phyloP scores from a whole-genome alignment of 176 grass and related monocot genomes.

The Zoysia japonica region DNA sequence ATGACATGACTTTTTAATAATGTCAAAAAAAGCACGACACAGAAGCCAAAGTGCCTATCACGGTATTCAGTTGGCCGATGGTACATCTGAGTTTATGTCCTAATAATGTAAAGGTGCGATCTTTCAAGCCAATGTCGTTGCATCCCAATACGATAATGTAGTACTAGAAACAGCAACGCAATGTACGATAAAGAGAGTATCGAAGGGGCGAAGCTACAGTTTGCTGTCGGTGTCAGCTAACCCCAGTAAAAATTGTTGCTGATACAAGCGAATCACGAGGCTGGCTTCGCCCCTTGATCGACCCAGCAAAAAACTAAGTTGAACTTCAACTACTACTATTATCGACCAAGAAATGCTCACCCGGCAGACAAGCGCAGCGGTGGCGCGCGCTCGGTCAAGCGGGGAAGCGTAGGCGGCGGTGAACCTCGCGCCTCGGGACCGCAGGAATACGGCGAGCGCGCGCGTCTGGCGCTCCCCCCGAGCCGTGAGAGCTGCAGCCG shows the following conservation, averaged over 20 bases:
- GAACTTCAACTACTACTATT: too few species aligned
- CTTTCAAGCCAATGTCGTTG: not conserved
- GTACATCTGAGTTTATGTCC: not conserved
- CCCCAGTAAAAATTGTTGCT: too few species aligned
- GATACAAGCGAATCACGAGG: too few species aligned
- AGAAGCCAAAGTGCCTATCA: not conserved
- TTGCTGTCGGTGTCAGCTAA: too few species aligned
- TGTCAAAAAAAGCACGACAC: conserved; percentile 17
- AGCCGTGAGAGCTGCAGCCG: conserved; percentile 62
- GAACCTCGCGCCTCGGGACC: conserved; percentile 56
- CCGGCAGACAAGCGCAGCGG: conserved; percentile 61
- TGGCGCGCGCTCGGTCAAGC: conserved; percentile 62
- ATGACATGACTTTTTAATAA: not conserved
- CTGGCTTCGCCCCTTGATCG: too few species aligned
- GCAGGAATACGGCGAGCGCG: conserved; percentile 78
- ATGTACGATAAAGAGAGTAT: not conserved
- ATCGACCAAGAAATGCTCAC: conserved; percentile 41
- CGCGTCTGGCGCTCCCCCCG: conserved; percentile 74
- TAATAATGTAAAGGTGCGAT: not conserved
- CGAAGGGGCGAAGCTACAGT: too few species aligned
- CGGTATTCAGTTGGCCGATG: not conserved
- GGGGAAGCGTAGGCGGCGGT: conserved; percentile 60
- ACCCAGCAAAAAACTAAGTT: too few species aligned
- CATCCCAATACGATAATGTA: conserved; percentile 5
- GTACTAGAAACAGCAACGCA: not conserved